phyloP scores from a whole-genome alignment of 441 rosid genomes.

The Gossypium gossypioides region DNA sequence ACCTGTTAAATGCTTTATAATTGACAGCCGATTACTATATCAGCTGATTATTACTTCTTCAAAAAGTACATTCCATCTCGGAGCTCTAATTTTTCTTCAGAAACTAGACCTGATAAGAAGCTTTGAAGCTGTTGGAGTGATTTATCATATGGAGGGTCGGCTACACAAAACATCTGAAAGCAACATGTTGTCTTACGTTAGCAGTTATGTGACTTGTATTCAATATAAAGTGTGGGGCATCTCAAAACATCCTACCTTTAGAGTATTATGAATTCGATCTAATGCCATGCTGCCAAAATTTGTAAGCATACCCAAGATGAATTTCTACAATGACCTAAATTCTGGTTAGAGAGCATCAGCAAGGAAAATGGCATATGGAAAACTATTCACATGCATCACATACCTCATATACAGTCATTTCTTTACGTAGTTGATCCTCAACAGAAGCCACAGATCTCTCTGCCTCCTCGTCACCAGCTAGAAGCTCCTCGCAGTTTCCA shows the following conservation, averaged over 20 bases:
- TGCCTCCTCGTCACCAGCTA: conserved; percentile 71
- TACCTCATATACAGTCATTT: conserved; percentile 90
- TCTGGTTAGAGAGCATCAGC: conserved; percentile 8
- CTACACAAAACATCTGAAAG: conserved; percentile 79
- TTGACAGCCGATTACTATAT: not conserved
- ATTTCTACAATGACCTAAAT: conserved; percentile 52
- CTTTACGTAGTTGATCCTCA: conserved; percentile 78
- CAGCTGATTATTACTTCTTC: conserved; percentile 55
- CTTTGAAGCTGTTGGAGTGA: conserved; percentile 86
- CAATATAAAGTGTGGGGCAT: not conserved
- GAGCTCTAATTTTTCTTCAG: conserved; percentile 81
- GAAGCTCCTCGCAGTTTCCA: conserved; percentile 49
- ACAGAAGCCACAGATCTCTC: conserved; percentile 61
- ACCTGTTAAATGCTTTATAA: not conserved
- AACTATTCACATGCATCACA: conserved; percentile 12
- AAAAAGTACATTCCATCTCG: conserved; percentile 68
- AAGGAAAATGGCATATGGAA: not conserved
- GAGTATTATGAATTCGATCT: conserved; percentile 81
- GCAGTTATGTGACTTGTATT: not conserved
- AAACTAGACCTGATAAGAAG: conserved; percentile 72
- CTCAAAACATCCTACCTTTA: conserved; percentile 49
- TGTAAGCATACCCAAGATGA: conserved; percentile 89
- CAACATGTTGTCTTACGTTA: not conserved
- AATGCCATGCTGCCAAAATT: conserved; percentile 81
- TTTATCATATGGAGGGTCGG: conserved; percentile 83